Evolutionary conservation across 2,329 filamentous ascomycete species (phyloP), one percentile per base, ranked within the genome.

Genomic region (Fusarium nurragi): DNA sequence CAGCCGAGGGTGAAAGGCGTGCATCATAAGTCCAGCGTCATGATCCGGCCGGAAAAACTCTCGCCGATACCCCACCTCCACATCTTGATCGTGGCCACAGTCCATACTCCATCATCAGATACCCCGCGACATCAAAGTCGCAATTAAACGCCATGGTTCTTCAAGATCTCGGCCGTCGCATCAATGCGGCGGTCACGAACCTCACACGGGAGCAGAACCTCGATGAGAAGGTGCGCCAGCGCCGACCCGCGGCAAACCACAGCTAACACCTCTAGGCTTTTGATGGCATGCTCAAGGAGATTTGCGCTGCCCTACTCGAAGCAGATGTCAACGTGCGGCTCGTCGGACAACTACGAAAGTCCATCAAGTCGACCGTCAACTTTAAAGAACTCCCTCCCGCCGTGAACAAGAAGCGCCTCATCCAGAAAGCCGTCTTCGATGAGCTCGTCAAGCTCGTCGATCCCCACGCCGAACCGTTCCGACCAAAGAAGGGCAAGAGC

Each of bases 211-310:
- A 95, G 57, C 91, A 89, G 68, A 97, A 97, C 75, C 88, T 98
- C 71, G 94, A 98, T 76, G 95, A 99, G 82, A 98, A 98, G 90
- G 93, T 90, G 76, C 68, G 77, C 51, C 54, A 45, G 39, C 13
- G 39, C 59, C 71, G 46, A 54, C 58, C 39, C 40, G 22, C 47
- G 47, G 26, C 38, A 16, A 21, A 9, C 28, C 50, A 36, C 60
- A 6, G 30, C 63, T 65, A 50, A 69, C 57, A 41, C 4, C 45
- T 55, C 37, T 61, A 95, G 92, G 93, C 94, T 38, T 98, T 99
- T 77, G 95, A 99, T 83, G 86, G 86, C 73, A 99, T 99, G 95
- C 86, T 99, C 77, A 98, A 98, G 81, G 94, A 98, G 80, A 98
- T 99, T 74, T 97, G 93, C 77, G 88, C 94, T 68, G 95, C 95